phyloP scores from a whole-genome alignment of 2,329 filamentous ascomycete species.

The Penicillium digitatum region DNA sequence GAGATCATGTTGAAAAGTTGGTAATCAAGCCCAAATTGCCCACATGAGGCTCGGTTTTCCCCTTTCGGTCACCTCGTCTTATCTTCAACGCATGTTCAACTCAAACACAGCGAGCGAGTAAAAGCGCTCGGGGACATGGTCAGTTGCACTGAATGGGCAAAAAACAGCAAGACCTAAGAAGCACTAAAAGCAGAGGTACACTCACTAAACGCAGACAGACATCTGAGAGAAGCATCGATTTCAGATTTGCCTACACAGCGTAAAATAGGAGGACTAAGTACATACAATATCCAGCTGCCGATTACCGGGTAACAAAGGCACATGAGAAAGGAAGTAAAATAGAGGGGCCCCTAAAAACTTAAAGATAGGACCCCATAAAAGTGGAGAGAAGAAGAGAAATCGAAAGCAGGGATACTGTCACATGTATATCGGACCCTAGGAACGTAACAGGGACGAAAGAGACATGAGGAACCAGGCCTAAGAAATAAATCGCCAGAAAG shows the following conservation, averaged over 20 bases:
- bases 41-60: too few species aligned
- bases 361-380: constrained; percentile 18
- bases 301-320: constrained; percentile 25
- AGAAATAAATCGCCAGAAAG: constrained; percentile 29
- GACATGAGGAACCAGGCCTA: constrained; percentile 27
- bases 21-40: too few species aligned
- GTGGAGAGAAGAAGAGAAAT: constrained; percentile 20
- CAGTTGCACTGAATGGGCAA: too few species aligned
- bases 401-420: constrained; percentile 15
- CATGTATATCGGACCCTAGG: constrained; percentile 38
- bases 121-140: too few species aligned
- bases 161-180: too few species aligned
- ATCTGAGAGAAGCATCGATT: neutral
- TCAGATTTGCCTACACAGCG: constrained; percentile 11
- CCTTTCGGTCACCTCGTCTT: too few species aligned
- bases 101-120: too few species aligned
- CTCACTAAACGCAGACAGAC: neutral
- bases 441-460: constrained; percentile 38
- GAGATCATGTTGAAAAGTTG: too few species aligned
- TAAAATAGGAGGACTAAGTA: constrained; percentile 32
- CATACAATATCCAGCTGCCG: constrained; percentile 39
- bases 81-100: too few species aligned
- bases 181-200: neutral
- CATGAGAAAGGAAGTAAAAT: constrained; percentile 20
- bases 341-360: constrained; percentile 12